Conservation (phyloP, 768 basidiomycete species). For the Termitomyces sp. region DNA sequence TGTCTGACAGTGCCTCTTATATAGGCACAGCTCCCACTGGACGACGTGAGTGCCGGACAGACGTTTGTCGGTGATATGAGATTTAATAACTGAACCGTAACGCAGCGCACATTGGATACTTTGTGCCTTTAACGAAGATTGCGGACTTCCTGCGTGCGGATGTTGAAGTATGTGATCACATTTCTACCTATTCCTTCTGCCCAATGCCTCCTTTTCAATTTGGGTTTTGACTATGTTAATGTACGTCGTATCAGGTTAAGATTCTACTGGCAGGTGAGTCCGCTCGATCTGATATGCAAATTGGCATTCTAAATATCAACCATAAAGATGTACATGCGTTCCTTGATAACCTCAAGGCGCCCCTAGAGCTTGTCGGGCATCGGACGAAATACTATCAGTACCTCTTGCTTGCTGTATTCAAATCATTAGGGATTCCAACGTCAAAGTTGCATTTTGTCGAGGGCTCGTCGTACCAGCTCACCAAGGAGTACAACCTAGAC, state of each 20-base stretch:
- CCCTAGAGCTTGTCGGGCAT: constrained; percentile 83
- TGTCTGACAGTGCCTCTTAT: constrained; percentile 6
- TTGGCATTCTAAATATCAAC: neutral
- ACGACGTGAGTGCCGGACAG: constrained; percentile 59
- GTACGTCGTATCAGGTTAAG: constrained; percentile 46
- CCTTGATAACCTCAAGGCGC: constrained; percentile 96
- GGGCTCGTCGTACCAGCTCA: constrained; percentile 92
- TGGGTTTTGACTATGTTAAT: neutral
- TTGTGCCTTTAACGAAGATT: constrained; percentile 91
- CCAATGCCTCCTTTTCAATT: neutral
- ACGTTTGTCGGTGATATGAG: neutral
- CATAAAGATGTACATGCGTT: constrained; percentile 87
- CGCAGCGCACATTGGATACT: constrained; percentile 94
- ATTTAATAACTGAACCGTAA: constrained; percentile 8
- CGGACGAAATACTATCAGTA: constrained; percentile 88
- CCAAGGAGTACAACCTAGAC: constrained; percentile 89
- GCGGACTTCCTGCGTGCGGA: constrained; percentile 93
- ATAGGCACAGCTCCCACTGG: constrained; percentile 92
- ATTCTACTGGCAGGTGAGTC: constrained; percentile 71
- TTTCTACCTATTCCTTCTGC: neutral
- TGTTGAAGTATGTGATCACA: constrained; percentile 54
- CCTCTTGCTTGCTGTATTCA: constrained; percentile 78
- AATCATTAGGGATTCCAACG: constrained; percentile 85
- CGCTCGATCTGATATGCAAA: neutral
- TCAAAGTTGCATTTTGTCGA: constrained; percentile 78